Conservation (phyloP, 768 basidiomycete species). For the Hygrophorus pudorinus region DNA sequence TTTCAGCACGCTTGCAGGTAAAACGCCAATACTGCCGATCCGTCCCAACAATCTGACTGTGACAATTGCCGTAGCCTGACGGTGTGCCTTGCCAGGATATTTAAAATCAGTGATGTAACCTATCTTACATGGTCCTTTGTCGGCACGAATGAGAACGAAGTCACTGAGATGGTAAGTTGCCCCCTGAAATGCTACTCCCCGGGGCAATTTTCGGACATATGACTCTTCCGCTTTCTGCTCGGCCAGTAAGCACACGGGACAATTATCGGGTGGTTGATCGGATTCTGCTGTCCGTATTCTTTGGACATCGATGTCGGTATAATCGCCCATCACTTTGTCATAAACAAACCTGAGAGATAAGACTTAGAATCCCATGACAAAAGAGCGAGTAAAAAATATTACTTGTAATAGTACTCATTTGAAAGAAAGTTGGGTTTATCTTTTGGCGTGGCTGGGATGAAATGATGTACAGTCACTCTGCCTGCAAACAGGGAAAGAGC, state of each 20-base stretch:
- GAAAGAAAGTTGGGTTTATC: conserved; percentile 16
- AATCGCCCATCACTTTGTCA: conserved; percentile 33
- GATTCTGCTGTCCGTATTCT: conserved; percentile 15
- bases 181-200: conserved; percentile 38
- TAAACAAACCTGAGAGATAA: conserved; percentile 36
- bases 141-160: conserved; percentile 41
- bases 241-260: conserved; percentile 33
- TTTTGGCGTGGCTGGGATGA: conserved; percentile 12
- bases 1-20: conserved; percentile 30
- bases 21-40: conserved; percentile 26
- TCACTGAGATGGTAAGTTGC: conserved; percentile 51
- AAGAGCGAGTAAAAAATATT: conserved; percentile 6
- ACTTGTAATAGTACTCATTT: conserved; percentile 53
- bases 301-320: conserved; percentile 28
- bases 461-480: conserved; percentile 36
- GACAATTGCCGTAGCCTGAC: conserved; percentile 15
- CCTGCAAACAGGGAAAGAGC: conserved; percentile 31
- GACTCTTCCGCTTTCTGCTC: conserved; percentile 23
- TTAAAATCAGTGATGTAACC: conserved; percentile 37
- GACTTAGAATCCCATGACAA: conserved; percentile 4
- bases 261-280: conserved; percentile 38
- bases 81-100: conserved; percentile 12
- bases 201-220: conserved; percentile 19
- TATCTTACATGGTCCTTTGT: conserved; percentile 43
- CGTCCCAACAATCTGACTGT: conserved; percentile 40